Percentiles rank a stretch among this genome's conserved stretches.
Conservation (phyloP, 768 basidiomycete genomes). For the Pulveroboletus sp. region DNA sequence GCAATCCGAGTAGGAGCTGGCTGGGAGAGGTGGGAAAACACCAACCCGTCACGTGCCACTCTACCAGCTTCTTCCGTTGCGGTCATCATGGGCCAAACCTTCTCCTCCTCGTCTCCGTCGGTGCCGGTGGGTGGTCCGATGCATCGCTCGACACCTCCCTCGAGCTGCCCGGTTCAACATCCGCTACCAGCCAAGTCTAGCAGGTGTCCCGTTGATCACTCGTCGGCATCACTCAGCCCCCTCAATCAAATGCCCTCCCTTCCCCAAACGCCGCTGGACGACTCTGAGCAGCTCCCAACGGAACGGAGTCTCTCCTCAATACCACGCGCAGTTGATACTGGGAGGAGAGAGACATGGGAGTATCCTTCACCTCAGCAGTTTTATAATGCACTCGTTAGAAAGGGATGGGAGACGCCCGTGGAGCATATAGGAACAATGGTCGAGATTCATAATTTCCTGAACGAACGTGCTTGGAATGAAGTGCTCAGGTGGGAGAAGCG, state of each 20-base stretch:
- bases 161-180: slow-evolving; percentile 44
- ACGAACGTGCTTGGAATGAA: slow-evolving; percentile 95
- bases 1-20: too few species aligned
- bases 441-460: slow-evolving; percentile 95
- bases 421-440: slow-evolving; percentile 97
- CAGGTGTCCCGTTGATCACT: slow-evolving; percentile 63
- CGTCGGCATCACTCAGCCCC: slow-evolving; percentile 48
- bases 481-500: slow-evolving; percentile 90
- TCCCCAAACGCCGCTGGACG: slow-evolving; percentile 57
- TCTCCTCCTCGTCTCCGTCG: slow-evolving; percentile 8
- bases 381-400: slow-evolving; percentile 92
- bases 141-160: slow-evolving; percentile 3
- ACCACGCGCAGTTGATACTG: slow-evolving; percentile 50
- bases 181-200: slow-evolving; percentile 7
- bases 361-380: slow-evolving; percentile 98
- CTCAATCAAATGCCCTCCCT: slow-evolving; percentile 88
- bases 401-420: slow-evolving; percentile 97
- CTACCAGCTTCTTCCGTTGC: not conserved
- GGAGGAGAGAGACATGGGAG: slow-evolving; percentile 60
- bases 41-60: slow-evolving; percentile 10
- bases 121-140: slow-evolving; percentile 11
- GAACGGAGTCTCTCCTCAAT: slow-evolving; percentile 80
- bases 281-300: slow-evolving; percentile 60
- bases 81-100: slow-evolving; percentile 16
- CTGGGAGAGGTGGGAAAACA: slow-evolving; percentile 4